phyloP scores from a whole-genome alignment of 768 basidiomycete genomes.

The Clavaria fumosa region DNA sequence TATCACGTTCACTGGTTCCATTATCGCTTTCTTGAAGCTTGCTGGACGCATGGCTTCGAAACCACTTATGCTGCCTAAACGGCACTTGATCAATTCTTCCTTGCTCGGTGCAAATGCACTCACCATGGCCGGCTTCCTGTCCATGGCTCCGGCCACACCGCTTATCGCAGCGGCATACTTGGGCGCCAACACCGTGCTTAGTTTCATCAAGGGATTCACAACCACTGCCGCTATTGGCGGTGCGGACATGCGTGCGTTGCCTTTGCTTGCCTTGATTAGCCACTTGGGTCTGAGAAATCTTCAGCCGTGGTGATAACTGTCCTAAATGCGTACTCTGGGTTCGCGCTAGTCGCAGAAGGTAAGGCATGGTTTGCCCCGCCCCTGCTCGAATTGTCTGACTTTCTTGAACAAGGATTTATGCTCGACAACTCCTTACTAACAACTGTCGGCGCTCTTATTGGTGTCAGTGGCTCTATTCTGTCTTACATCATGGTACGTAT shows the following conservation, averaged over 20 bases:
- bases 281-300: background rate
- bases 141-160: constrained; percentile 54
- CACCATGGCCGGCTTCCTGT: constrained; percentile 66
- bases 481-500: constrained; percentile 77
- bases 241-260: constrained; percentile 75
- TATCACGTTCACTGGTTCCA: constrained; percentile 79
- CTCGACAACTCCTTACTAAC: constrained; percentile 73
- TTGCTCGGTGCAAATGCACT: constrained; percentile 58
- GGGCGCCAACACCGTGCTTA: constrained; percentile 54
- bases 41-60: constrained; percentile 69
- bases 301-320: constrained; percentile 83
- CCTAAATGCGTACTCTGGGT: constrained; percentile 80
- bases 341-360: constrained; percentile 84
- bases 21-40: constrained; percentile 80
- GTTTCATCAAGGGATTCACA: constrained; percentile 76
- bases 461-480: constrained; percentile 80
- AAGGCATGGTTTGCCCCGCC: background rate
- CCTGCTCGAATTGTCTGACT: constrained; percentile 2
- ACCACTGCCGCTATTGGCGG: constrained; percentile 87
- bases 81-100: constrained; percentile 58
- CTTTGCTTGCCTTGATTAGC: background rate
- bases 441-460: constrained; percentile 74
- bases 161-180: constrained; percentile 66
- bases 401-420: constrained; percentile 50
- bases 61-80: constrained; percentile 57